Base-by-base conservation (phyloP, 306 rosid species). In the Cucumis sativus region DNA sequence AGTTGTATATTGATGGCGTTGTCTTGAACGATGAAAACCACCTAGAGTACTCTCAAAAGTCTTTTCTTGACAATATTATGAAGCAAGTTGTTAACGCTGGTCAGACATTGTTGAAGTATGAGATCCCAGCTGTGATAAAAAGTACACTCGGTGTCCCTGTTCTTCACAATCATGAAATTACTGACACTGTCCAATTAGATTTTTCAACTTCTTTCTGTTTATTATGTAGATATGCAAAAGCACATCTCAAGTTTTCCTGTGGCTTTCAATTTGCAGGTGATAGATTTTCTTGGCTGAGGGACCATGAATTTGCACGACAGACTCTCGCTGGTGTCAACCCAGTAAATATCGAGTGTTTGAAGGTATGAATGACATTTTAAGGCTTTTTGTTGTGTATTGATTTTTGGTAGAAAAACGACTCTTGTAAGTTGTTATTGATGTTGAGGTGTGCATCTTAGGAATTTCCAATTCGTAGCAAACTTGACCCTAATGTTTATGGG, bases 291-390 rank as follows among this genome's bases (percentile, higher is more conserved):
- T 95, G 97, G 97, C 80, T 92, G 88, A 76, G 97, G 35, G 97
- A 95, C 80, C 84, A 89, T n/a, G 97, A 95, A 82, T 95, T 95
- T 87, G 93, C 97, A 6, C 87, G 97, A 58, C 98, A 95, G 79
- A 11, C 92, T 77, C 83, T 95, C 80, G 98, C 97, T 28, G 98
- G 97, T 47, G 92, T 92, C 77, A 95, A 95, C 85, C 98, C 97
- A 25, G 96, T 95, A 79, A 90, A 86, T 80, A 92, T 95, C 83
- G 98, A 92, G 86, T 77, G 89, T 68, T 81, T 95, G 84, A 90
- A 83, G 97, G 97, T 92, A 88, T 81, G 33, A 23, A 77, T 57
- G 57, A 74, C 74, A n/a, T 70, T 49, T 23, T 70, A 21, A 72
- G n/a, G 49, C 71, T 61, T 39, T 78, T 56, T 75, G 21, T 76